These are phyloP conservation scores for Podila horticola DNA, from an alignment of 192 early-diverging fungal species.

Conservation along the genomic window DNA sequence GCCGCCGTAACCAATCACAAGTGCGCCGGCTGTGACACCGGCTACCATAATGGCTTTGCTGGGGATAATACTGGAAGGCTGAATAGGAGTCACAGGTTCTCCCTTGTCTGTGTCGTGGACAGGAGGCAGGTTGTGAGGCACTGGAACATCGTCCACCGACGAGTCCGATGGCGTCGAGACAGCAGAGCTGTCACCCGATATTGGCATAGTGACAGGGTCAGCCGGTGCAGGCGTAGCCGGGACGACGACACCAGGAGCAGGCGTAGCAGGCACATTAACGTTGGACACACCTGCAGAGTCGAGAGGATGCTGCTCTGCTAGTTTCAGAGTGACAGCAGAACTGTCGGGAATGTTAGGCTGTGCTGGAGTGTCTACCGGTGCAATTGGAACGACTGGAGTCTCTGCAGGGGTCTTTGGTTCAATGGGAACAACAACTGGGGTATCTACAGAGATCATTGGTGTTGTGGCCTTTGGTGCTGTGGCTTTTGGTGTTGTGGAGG, in stretches of 20 bases:
- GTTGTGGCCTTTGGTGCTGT: not conserved
- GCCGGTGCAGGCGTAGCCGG: not conserved
- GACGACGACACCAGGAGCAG: not conserved
- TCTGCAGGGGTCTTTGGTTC: not conserved
- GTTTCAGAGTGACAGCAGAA: not conserved
- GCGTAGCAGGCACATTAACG: not conserved
- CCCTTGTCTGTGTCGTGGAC: not conserved
- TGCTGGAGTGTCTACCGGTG: not conserved
- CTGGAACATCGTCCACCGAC: not conserved
- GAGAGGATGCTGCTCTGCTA: not conserved
- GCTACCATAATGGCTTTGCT: conserved; percentile 3
- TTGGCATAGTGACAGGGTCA: not conserved
- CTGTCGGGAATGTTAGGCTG: not conserved
- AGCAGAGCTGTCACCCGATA: not conserved
- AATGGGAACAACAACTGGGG: not conserved
- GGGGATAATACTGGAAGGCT: conserved; percentile 4
- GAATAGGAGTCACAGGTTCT: not conserved
- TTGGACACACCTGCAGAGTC: not conserved
- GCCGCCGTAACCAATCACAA: conserved; percentile 6
- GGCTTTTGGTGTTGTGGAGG: not conserved
- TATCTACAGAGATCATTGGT: too few relatives aligned
- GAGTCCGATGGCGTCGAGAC: too few relatives aligned
- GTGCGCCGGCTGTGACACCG: conserved; percentile 2
- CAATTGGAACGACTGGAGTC: not conserved
- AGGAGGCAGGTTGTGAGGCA: conserved; percentile 5